phyloP scores from a whole-genome alignment of 2,329 filamentous ascomycete species.

The Colletotrichum endophyticum region DNA sequence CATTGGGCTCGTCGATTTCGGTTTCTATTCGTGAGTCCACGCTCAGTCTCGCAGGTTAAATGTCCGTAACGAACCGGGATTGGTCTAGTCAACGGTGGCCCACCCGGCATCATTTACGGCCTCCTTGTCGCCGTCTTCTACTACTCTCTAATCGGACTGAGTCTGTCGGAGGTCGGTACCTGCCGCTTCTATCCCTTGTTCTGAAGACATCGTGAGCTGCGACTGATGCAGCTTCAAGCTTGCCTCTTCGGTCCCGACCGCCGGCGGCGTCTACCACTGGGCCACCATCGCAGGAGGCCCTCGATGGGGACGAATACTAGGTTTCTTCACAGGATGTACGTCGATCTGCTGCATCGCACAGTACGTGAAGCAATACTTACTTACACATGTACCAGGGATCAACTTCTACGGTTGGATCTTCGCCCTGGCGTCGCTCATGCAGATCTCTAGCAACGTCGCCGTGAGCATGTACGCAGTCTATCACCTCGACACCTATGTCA shows the following conservation, averaged over 20 bases:
- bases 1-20: conserved; percentile 65
- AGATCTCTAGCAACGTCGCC: conserved; percentile 63
- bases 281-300: conserved; percentile 62
- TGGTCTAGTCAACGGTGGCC: conserved; percentile 43
- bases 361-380: not conserved
- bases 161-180: conserved; percentile 40
- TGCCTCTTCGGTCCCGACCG: conserved; percentile 65
- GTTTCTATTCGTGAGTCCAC: conserved; percentile 49
- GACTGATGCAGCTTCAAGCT: conserved; percentile 43
- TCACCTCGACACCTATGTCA: conserved; percentile 54
- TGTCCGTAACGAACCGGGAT: not conserved
- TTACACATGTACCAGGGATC: conserved; percentile 34
- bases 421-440: conserved; percentile 62
- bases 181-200: not conserved
- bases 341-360: not conserved
- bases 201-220: not conserved
- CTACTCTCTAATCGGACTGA: conserved; percentile 46
- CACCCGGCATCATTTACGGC: conserved; percentile 46
- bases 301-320: conserved; percentile 56
- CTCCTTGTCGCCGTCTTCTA: conserved; percentile 47
- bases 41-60: not conserved
- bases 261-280: conserved; percentile 67
- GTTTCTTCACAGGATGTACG: conserved; percentile 46
- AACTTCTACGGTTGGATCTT: conserved; percentile 69
- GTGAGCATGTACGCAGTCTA: conserved; percentile 67